These are phyloP conservation scores for Lumnitzera littorea DNA, from an alignment of 345 rosid species.

Conservation along the genomic window DNA sequence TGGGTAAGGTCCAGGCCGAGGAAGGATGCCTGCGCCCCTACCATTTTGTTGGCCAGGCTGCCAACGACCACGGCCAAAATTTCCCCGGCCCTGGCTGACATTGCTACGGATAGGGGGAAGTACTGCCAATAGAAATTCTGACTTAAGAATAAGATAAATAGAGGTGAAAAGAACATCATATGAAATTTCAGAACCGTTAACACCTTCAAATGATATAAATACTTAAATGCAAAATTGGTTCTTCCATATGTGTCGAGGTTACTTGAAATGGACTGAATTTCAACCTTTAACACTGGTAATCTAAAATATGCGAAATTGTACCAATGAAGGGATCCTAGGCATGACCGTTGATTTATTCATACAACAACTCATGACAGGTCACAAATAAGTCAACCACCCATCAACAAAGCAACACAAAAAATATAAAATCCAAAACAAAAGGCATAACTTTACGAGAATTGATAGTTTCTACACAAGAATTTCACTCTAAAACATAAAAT, in stretches of 20 bases:
- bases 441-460: not conserved
- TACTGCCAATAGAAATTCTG: constrained; percentile 34
- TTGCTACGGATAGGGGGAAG: constrained; percentile 52
- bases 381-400: no score
- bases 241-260: not conserved
- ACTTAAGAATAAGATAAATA: not conserved
- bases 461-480: no score
- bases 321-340: no score
- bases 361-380: no score
- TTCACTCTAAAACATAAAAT: no score
- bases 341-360: no score
- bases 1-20: constrained; percentile 81
- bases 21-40: constrained; percentile 88
- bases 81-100: constrained; percentile 57
- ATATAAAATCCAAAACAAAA: not conserved
- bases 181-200: not conserved
- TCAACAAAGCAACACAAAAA: not conserved
- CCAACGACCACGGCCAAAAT: constrained; percentile 84
- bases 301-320: no score
- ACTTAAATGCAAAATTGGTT: not conserved
- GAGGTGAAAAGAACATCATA: not conserved
- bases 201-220: no score
- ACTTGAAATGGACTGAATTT: not conserved
- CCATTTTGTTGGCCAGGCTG: constrained; percentile 31
- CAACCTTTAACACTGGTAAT: no score